Evolutionary conservation across 768 basidiomycete species (phyloP), one percentile per base, ranked within the genome.

Genomic region (Mycena haematopus): DNA sequence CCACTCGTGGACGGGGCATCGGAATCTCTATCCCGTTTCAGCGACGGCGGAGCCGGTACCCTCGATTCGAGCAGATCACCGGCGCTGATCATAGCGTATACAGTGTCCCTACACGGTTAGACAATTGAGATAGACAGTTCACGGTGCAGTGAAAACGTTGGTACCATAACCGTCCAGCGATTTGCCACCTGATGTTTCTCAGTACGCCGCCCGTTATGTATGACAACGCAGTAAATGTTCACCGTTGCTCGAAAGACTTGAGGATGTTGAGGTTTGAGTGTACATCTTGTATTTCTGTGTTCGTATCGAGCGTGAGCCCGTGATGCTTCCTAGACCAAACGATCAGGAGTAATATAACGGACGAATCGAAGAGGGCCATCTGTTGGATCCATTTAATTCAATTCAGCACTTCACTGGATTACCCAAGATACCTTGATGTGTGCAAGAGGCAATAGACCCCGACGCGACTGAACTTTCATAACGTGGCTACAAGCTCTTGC

Each of bases 271-370:
- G 77, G 67, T 83, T 86, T 56, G 79, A 78, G 60, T 82, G 76
- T n/a, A 88, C 82, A 62, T 88, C 86, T 22, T 74, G 71, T 72
- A 86, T 78, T 59, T 86, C 83, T 58, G 78, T 75, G 19, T 69
- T 70, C 0, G 79, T 68, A 60, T 86, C 84, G 10, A 71, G 72
- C 6, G 70, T 68, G 17, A 79, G 65, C 7, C 84, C 79, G 25
- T 74, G 75, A 57, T 76, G 76, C 66, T 79, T 82, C 53, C 78
- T 80, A 52, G 78, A 84, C 86, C 81, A 87, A 19, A 88, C 78
- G 29, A 83, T 84, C 38, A 88, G 73, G 38, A 89, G 74, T 10
- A 87, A 74, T 27, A 87, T 79, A 44, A 87, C 79, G 5, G 80
- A 81, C 3, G 84, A 77, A 14, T 80, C 80, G 68, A 85, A 84